Evolutionary conservation across 495 filamentous ascomycete species (phyloP), one percentile per base, ranked within the genome.

Genomic region (Aspergillus avenaceus): DNA sequence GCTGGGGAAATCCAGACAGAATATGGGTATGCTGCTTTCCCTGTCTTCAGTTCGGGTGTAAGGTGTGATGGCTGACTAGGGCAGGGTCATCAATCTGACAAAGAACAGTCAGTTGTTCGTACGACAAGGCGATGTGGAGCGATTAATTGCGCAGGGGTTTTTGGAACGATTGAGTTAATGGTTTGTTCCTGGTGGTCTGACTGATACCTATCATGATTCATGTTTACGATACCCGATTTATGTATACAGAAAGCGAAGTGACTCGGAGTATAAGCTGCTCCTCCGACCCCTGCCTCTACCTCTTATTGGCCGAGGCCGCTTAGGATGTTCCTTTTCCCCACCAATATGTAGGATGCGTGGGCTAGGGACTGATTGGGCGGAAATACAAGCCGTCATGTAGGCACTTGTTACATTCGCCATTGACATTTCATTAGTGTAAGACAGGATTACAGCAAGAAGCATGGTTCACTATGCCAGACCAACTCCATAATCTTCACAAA

Each of bases 31-130:
- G 82, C 69, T 50, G 36, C 40, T 49, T 16, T 22, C 40, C 54
- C 6, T 28, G 25, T 48, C 21, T 48, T 37, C 47, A 40, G 6
- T 38, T 36, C 19, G 41, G 2, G n/a, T 12, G 25, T 22, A 21
- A 29, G 14, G 21, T 28, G 14, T 43, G 16, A 44, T 14, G 40
- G 47, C 53, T 56, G 41, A 55, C 48, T 28, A 41, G 41, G 24
- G 22, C 56, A 97, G 92, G 19, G 87, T 91, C 14, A 97, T 99
- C 59, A 97, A 88, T 50, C 78, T 99, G 67, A 97, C 88, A 26
- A 97, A 96, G 68, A 97, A 97, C 61, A 96, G 91, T 61, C 95
- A 99, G 61, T 93, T 97, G 59, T 97, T 91, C 63, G 95, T 99
- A 32, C 83, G 91, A 52, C 91, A 97, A 63, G 91, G 91, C 4